These are phyloP conservation scores for Yamadazyma mexicana DNA, from an alignment of 1,139 yeast species.

Conservation along the genomic window DNA sequence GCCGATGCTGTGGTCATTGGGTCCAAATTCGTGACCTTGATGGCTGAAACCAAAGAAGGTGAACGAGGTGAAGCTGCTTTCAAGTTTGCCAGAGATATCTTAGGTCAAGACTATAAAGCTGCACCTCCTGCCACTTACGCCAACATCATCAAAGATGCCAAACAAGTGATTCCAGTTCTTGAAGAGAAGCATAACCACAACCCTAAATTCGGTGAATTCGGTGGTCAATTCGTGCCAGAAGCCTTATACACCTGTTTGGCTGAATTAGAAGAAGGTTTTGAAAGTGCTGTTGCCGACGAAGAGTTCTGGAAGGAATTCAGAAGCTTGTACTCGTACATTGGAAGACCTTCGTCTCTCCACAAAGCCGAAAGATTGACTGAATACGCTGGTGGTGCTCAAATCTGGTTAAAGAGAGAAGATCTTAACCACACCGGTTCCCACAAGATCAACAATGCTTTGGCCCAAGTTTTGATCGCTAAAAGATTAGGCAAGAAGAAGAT, in stretches of 20 bases:
- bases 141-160: conserved; percentile 25
- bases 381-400: conserved; percentile 92
- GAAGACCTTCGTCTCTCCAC: conserved; percentile 93
- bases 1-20: conserved; percentile 98
- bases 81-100: conserved; percentile 66
- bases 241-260: conserved; percentile 87
- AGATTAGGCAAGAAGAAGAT: conserved; percentile 87
- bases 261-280: conserved; percentile 86
- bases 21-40: conserved; percentile 70
- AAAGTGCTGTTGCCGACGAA: conserved; percentile 84
- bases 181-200: conserved; percentile 59
- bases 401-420: conserved; percentile 98
- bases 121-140: conserved; percentile 30
- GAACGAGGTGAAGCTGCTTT: conserved; percentile 61
- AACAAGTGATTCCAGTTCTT: conserved; percentile 39
- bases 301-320: conserved; percentile 90
- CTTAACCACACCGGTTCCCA: conserved; percentile 98
- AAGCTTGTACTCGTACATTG: conserved; percentile 80
- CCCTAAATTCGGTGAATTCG: conserved; percentile 88
- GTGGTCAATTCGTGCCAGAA: conserved; percentile 99
- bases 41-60: conserved; percentile 64
- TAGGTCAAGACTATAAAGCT: conserved; percentile 57
- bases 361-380: conserved; percentile 87
- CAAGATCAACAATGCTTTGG: conserved; percentile 93
- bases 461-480: conserved; percentile 89